Percentiles rank a stretch among this genome's conserved stretches.
Evolutionary conservation across 1,139 yeast species (phyloP).

Genomic region (Suhomyces bokatorum): DNA sequence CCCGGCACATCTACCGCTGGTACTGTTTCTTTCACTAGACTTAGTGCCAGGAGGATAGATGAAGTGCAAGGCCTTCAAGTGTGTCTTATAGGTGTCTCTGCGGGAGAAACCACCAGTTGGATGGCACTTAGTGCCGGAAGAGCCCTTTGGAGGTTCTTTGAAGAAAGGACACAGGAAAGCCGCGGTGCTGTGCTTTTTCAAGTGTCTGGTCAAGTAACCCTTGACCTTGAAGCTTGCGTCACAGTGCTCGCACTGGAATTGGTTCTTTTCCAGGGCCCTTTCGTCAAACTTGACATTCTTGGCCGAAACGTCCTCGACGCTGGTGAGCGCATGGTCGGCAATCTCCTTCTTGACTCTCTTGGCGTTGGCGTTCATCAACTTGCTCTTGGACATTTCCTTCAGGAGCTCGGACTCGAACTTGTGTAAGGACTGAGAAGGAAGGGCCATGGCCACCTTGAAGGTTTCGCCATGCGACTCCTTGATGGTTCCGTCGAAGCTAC

Average conservation of each 20-base stretch:
- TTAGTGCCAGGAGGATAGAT: conserved; percentile 61
- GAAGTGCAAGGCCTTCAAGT: conserved; percentile 57
- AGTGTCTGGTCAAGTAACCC: conserved; percentile 56
- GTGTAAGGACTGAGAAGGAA: background rate
- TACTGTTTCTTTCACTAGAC: conserved; percentile 42
- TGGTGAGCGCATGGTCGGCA: background rate
- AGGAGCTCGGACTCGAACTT: conserved; percentile 4
- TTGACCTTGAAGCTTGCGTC: conserved; percentile 53
- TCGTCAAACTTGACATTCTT: conserved; percentile 2
- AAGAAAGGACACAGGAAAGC: conserved; percentile 59
- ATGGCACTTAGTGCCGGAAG: conserved; percentile 50
- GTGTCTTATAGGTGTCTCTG: conserved; percentile 59
- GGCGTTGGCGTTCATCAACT: conserved; percentile 8
- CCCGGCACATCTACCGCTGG: conserved; percentile 58
- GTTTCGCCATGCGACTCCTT: background rate
- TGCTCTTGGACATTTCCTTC: conserved; percentile 8
- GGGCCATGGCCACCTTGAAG: conserved; percentile 3
- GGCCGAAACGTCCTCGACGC: background rate
- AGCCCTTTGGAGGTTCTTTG: conserved; percentile 31
- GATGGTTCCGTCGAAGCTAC: conserved; percentile 8
- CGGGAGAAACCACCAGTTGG: conserved; percentile 61
- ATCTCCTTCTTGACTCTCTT: conserved; percentile 5
- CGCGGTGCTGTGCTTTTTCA: conserved; percentile 53
- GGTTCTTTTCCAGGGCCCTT: conserved; percentile 3
- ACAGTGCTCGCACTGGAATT: conserved; percentile 46